Percentiles rank a stretch among this genome's conserved stretches.
Evolutionary conservation across 164 flowering plant genomes (phyloP).

Genomic region (Nelumbo lutea): DNA sequence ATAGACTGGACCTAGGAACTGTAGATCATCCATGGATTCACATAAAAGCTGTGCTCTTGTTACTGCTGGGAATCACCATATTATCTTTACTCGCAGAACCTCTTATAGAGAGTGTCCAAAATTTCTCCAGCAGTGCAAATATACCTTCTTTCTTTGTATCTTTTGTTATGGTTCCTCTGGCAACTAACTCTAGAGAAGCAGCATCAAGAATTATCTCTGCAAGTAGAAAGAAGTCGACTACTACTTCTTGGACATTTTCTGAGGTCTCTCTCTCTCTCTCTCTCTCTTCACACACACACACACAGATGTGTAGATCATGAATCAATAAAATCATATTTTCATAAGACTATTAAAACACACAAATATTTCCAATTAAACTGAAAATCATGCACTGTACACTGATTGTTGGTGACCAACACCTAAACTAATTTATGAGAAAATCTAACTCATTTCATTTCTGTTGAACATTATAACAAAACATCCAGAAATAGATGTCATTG

Average conservation of each 20-base stretch:
- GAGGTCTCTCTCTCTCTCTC: constrained; percentile 23
- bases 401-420: too few relatives aligned
- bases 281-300: too few relatives aligned
- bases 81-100: constrained; percentile 27
- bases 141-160: constrained; percentile 29
- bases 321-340: too few relatives aligned
- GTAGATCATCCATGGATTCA: constrained; percentile 13
- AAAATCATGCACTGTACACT: too few relatives aligned
- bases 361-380: too few relatives aligned
- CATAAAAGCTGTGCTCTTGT: constrained; percentile 13
- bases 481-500: too few relatives aligned
- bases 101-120: constrained; percentile 19
- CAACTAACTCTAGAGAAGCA: constrained; percentile 24
- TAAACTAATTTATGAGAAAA: too few relatives aligned
- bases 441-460: too few relatives aligned
- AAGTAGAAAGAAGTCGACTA: constrained; percentile 22
- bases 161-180: constrained; percentile 26
- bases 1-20: neutral
- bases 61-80: constrained; percentile 23
- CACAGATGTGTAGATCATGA: neutral
- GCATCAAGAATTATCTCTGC: constrained; percentile 28
- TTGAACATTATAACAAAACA: too few relatives aligned
- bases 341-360: too few relatives aligned
- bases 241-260: constrained; percentile 32
- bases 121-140: constrained; percentile 21